A percentile compares a stretch with the other conserved stretches of the same genome.
Evolutionary conservation across 2,329 filamentous ascomycete species (phyloP).

Genomic region (Endoconidiophora laricicola): DNA sequence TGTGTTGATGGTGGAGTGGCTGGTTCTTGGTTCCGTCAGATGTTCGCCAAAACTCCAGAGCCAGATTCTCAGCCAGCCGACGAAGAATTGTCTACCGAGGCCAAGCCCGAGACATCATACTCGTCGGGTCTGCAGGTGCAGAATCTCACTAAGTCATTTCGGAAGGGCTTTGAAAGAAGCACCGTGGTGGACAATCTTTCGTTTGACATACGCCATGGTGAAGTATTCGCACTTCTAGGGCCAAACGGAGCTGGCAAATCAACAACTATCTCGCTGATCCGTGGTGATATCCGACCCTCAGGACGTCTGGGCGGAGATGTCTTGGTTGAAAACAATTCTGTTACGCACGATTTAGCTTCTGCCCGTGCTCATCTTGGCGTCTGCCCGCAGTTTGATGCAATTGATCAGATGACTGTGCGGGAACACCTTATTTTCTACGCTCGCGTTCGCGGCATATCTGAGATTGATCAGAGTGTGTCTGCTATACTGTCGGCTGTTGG

Average conservation of each 20-base stretch:
- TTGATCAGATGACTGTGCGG: slow-evolving; percentile 77
- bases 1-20: slow-evolving; percentile 66
- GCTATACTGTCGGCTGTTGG: slow-evolving; percentile 71
- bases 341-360: slow-evolving; percentile 52
- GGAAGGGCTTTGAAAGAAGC: slow-evolving; percentile 28
- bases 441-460: slow-evolving; percentile 57
- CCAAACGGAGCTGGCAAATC: slow-evolving; percentile 88
- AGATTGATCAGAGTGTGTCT: slow-evolving; percentile 60
- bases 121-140: slow-evolving; percentile 60
- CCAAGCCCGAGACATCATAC: slow-evolving; percentile 23
- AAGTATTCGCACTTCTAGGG: slow-evolving; percentile 78
- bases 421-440: slow-evolving; percentile 86
- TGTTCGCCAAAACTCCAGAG: slow-evolving; percentile 20
- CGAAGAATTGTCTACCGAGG: slow-evolving; percentile 37
- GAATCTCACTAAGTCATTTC: slow-evolving; percentile 67
- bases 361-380: slow-evolving; percentile 73
- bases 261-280: slow-evolving; percentile 74
- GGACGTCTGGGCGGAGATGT: slow-evolving; percentile 57
- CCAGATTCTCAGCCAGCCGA: slow-evolving; percentile 23
- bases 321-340: slow-evolving; percentile 60
- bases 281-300: slow-evolving; percentile 74
- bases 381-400: slow-evolving; percentile 74
- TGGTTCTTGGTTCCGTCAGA: slow-evolving; percentile 31
- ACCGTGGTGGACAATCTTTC: slow-evolving; percentile 77
- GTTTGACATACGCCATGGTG: slow-evolving; percentile 62